A percentile compares a stretch with the other conserved stretches of the same genome.
phyloP scores from a whole-genome alignment of 148 eudicot species.

The Camellia lanceoleosa region DNA sequence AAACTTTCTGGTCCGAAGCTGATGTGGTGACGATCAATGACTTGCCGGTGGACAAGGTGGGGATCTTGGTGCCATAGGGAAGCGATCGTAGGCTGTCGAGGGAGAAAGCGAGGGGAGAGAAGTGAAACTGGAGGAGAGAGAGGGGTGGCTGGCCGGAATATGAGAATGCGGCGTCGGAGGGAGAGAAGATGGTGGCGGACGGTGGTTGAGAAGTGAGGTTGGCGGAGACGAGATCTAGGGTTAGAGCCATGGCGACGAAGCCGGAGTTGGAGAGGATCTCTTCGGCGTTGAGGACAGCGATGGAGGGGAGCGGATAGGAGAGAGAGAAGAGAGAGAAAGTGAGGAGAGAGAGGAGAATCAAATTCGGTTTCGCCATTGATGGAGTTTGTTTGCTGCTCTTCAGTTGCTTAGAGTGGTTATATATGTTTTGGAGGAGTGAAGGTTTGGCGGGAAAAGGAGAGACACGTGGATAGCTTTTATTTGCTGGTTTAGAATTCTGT shows the following conservation, averaged over 20 bases:
- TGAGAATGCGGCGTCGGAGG: conserved; percentile 36
- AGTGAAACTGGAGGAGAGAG: conserved; percentile 52
- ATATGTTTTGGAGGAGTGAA: not conserved
- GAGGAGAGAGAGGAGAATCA: conserved; percentile 4
- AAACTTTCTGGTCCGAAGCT: conserved; percentile 20
- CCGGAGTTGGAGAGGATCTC: conserved; percentile 51
- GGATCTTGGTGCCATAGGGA: conserved; percentile 41
- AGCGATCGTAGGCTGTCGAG: conserved; percentile 46
- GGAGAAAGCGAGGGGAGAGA: conserved; percentile 52
- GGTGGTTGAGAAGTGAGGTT: conserved; percentile 24
- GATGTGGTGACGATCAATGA: conserved; percentile 44
- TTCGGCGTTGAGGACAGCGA: conserved; percentile 33
- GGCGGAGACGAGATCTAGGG: conserved; percentile 42
- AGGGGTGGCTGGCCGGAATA: conserved; percentile 56
- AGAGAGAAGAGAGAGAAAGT: conserved; percentile 14
- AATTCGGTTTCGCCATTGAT: conserved; percentile 27
- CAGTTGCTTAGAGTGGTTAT: not conserved
- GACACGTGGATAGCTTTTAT: not conserved
- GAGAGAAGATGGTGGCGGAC: conserved; percentile 50
- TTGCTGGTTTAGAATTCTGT: not conserved
- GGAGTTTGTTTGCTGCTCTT: not conserved
- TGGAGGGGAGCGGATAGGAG: conserved; percentile 29
- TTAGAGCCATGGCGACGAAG: conserved; percentile 58
- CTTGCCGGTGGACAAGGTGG: conserved; percentile 36
- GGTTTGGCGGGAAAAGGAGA: not conserved